Evolutionary conservation across 345 rosid genomes (phyloP), one percentile per base, ranked within the genome.

Genomic region (Ricinus communis): DNA sequence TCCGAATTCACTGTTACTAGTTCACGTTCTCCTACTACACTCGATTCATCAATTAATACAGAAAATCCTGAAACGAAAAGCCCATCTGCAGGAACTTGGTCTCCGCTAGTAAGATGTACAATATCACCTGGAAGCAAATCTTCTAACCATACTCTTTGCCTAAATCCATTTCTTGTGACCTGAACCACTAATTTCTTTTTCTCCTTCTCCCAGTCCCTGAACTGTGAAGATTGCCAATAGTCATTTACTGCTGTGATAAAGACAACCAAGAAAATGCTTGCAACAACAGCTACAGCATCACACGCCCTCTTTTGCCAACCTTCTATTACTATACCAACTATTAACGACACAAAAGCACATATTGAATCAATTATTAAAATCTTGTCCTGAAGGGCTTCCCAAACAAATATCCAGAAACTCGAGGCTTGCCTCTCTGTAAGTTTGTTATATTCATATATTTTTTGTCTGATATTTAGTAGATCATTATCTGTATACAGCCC

Each of bases 321-420:
- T 85, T 93, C 98, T 78, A 86, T 85, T 62, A 83, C 88, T 38
- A 93, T 73, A 10, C 98, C 98, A 40, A 93, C 93, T 19, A 90
- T 79, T 75, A 93, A 82, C 2, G 93, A 93, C 59, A 90, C 84
- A 19, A 93, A 82, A 49, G 95, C 93, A 51, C 98, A 93, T 13
- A 81, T 84, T 31, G 88, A 91, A 54, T 87, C 85, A 64, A 88
- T 90, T 93, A 90, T 83, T 0, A 90, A 87, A 16, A 93, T 90
- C 94, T 84, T 88, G 58, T 93, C 96, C 16, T 90, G 95, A 62
- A 90, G 86, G 31, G 98, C 96, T 83, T 93, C 96, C 93, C 94
- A 93, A 7, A 93, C 91, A 69, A 83, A 90, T 28, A 86, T 67
- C 96, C 88, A 86, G 82, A 90, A 93, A 65, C 38, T 33, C 38